Percentiles rank a stretch among this genome's conserved stretches.
Conservation (phyloP, 148 eudicot species). For the Hydrangea macrophylla region DNA sequence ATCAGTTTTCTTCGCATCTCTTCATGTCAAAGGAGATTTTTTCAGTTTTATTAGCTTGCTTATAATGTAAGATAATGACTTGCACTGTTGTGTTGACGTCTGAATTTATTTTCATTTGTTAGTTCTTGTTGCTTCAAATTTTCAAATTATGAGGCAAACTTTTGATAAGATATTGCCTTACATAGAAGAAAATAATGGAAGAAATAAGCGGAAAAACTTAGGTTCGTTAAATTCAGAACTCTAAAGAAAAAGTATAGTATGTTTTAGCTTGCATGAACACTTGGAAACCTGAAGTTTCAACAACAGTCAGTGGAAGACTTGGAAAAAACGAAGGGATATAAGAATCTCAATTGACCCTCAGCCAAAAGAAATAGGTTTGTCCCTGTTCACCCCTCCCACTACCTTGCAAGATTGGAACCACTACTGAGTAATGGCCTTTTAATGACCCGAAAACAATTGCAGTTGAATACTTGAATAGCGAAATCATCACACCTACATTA, state of each 20-base stretch:
- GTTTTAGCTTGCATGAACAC: neutral
- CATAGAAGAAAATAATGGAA: neutral
- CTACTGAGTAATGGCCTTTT: too few relatives aligned
- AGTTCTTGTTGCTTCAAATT: neutral
- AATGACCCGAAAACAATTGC: too few relatives aligned
- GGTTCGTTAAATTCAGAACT: neutral
- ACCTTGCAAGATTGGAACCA: too few relatives aligned
- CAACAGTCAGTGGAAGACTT: neutral
- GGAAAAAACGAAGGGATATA: too few relatives aligned
- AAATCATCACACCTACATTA: too few relatives aligned
- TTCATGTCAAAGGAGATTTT: neutral
- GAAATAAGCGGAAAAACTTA: neutral
- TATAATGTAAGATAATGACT: neutral
- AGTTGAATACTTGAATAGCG: too few relatives aligned
- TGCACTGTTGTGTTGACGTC: neutral
- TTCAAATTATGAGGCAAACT: neutral
- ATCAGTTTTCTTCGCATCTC: neutral
- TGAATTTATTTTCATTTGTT: neutral
- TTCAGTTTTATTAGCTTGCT: neutral
- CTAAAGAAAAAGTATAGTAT: neutral
- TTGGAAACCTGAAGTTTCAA: too few relatives aligned
- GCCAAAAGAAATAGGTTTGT: neutral
- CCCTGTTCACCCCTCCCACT: too few relatives aligned
- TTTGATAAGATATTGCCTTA: neutral
- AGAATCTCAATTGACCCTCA: neutral